A percentile compares a stretch with the other conserved stretches of the same genome.
These are phyloP conservation scores for Plectranthus barbatus DNA, from an alignment of 257 asterid species.

Conservation along the genomic window DNA sequence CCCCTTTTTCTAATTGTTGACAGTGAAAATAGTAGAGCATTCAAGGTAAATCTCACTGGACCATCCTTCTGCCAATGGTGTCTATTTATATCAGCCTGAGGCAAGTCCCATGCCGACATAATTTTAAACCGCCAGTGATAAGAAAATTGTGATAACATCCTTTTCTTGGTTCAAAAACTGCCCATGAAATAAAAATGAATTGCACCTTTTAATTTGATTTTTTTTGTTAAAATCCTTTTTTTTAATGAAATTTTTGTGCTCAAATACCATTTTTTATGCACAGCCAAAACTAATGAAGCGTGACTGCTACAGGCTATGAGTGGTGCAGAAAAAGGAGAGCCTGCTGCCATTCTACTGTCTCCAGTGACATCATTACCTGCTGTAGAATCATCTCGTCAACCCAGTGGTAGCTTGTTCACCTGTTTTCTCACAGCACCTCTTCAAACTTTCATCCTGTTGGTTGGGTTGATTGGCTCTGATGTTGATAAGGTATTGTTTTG, in stretches of 20 bases:
- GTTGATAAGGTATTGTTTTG: constrained; percentile 50
- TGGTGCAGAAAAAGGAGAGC: constrained; percentile 93
- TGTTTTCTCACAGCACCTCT: constrained; percentile 83
- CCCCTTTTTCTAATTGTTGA: constrained; percentile 82
- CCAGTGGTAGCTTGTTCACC: constrained; percentile 76
- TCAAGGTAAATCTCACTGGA: constrained; percentile 48
- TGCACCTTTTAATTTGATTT: not conserved
- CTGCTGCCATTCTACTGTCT: constrained; percentile 80
- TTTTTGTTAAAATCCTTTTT: not conserved
- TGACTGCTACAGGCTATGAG: constrained; percentile 48
- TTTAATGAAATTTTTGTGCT: not conserved
- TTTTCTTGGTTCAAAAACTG: not conserved
- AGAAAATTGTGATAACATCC: not conserved
- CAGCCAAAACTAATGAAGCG: constrained; percentile 10
- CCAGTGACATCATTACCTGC: constrained; percentile 58
- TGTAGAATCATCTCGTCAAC: constrained; percentile 60
- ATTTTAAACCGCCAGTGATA: not conserved
- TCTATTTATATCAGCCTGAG: not conserved
- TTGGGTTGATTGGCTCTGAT: constrained; percentile 68
- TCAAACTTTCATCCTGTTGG: constrained; percentile 71
- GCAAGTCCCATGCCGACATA: not conserved
- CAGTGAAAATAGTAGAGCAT: constrained; percentile 76
- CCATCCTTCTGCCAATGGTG: constrained; percentile 5
- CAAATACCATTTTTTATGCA: not conserved
- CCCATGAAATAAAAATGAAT: not conserved